Conservation (phyloP, 495 filamentous ascomycete genomes). For the Aspergillus campestris region DNA sequence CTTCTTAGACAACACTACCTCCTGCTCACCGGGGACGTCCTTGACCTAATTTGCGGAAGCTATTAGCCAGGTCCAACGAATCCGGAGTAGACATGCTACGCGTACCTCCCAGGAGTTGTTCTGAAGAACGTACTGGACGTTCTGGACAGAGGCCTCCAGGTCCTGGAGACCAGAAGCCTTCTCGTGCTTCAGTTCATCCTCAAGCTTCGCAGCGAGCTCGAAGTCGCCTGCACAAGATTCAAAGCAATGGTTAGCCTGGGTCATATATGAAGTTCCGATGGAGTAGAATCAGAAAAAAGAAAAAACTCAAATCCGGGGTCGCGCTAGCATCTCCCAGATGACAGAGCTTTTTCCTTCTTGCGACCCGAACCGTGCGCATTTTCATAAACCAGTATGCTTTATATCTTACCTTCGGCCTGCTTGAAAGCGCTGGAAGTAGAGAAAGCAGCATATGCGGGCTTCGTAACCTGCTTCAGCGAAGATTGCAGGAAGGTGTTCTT, state of each 20-base stretch:
- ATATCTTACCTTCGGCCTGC: conserved; percentile 47
- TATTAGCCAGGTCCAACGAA: not conserved
- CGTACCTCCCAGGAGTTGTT: conserved; percentile 56
- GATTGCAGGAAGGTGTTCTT: conserved; percentile 39
- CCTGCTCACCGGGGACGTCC: conserved; percentile 75
- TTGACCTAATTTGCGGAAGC: conserved; percentile 42
- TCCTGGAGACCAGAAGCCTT: conserved; percentile 32
- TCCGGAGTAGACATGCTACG: conserved; percentile 32
- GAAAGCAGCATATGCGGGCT: conserved; percentile 58
- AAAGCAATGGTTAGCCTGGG: conserved; percentile 10
- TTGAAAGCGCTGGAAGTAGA: conserved; percentile 56
- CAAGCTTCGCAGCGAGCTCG: conserved; percentile 41
- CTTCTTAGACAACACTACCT: conserved; percentile 73
- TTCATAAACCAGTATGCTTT: not conserved
- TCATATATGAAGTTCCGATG: not conserved
- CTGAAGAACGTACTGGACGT: conserved; percentile 67
- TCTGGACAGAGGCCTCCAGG: conserved; percentile 52
- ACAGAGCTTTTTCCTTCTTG: not conserved
- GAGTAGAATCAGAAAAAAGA: not conserved
- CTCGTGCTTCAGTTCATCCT: conserved; percentile 42
- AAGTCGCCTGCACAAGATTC: conserved; percentile 29
- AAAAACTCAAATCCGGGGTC: not conserved
- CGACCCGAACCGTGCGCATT: not conserved
- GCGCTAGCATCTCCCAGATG: not conserved
- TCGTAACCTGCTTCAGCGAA: conserved; percentile 42